These are phyloP conservation scores for Lathyrus sativus DNA, from an alignment of 306 rosid genomes.

Conservation along the genomic window DNA sequence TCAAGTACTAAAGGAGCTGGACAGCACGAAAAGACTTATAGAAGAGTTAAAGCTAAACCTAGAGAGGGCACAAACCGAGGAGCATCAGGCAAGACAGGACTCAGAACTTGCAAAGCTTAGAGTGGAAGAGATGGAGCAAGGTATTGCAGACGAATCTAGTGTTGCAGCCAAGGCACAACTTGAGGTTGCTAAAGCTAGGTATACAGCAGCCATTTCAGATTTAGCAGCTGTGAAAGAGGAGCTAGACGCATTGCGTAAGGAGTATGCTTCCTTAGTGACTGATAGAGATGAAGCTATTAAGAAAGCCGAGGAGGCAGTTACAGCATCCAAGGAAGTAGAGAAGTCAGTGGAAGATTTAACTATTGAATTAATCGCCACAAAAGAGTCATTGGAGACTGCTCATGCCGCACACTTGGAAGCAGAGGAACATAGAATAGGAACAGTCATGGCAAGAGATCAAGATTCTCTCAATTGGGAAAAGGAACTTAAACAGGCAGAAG, in stretches of 20 bases:
- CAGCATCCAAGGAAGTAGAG: conserved; percentile 89
- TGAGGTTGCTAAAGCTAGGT: conserved; percentile 95
- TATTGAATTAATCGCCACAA: conserved; percentile 80
- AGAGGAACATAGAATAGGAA: conserved; percentile 94
- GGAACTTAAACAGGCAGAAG: conserved; percentile 86
- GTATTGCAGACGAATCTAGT: conserved; percentile 94
- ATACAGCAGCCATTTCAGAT: conserved; percentile 74
- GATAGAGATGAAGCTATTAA: conserved; percentile 72
- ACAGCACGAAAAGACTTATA: conserved; percentile 77
- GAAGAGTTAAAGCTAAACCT: conserved; percentile 94
- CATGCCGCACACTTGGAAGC: conserved; percentile 95
- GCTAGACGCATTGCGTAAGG: conserved; percentile 65
- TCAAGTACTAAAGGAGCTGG: conserved; percentile 74
- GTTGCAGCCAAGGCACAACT: conserved; percentile 98
- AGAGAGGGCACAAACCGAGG: conserved; percentile 96
- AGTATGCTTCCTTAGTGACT: conserved; percentile 68
- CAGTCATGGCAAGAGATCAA: conserved; percentile 91
- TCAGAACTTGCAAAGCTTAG: conserved; percentile 96
- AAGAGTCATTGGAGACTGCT: conserved; percentile 86
- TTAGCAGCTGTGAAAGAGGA: conserved; percentile 79
- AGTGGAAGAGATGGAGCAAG: conserved; percentile 99
- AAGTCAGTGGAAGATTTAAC: conserved; percentile 90
- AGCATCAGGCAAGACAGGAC: conserved; percentile 92
- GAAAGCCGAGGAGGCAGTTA: conserved; percentile 82
- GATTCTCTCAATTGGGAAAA: conserved; percentile 95